These are phyloP conservation scores for Gillenia trifoliata DNA, from an alignment of 306 rosid genomes.

Conservation along the genomic window DNA sequence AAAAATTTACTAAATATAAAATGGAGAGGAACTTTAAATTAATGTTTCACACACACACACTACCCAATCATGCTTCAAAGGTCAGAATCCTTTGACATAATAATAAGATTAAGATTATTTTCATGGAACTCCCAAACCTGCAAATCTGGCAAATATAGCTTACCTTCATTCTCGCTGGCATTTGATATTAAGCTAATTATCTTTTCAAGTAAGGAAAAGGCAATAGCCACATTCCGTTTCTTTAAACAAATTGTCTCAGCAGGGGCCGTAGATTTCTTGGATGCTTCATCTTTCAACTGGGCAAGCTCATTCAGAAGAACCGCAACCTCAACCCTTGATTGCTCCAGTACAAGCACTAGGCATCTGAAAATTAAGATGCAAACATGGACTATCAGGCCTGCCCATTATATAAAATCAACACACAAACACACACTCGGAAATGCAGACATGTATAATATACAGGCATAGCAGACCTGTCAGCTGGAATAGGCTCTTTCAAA, in stretches of 20 bases:
- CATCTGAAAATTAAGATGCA: constrained; percentile 50
- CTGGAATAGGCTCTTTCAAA: constrained; percentile 45
- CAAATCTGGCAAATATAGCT: background rate
- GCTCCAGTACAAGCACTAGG: constrained; percentile 85
- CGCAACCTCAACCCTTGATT: constrained; percentile 92
- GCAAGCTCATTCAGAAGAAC: constrained; percentile 89
- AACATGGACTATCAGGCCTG: constrained; percentile 16
- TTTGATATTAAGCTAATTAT: constrained; percentile 70
- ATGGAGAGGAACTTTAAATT: background rate
- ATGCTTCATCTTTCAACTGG: constrained; percentile 76
- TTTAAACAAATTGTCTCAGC: constrained; percentile 50
- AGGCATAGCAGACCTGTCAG: constrained; percentile 50
- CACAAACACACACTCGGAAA: background rate
- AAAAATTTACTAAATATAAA: background rate
- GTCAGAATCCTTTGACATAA: background rate
- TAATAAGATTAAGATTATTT: too few relatives aligned
- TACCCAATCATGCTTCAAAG: background rate
- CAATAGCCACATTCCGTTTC: constrained; percentile 65
- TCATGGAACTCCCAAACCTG: background rate
- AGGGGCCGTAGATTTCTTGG: constrained; percentile 51
- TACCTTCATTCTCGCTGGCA: constrained; percentile 64
- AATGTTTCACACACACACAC: background rate
- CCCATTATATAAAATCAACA: background rate
- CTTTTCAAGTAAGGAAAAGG: constrained; percentile 81
- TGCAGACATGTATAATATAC: background rate